Evolutionary conservation across 2,329 filamentous ascomycete genomes (phyloP).

Genomic region (Aspergillus calidoustus): DNA sequence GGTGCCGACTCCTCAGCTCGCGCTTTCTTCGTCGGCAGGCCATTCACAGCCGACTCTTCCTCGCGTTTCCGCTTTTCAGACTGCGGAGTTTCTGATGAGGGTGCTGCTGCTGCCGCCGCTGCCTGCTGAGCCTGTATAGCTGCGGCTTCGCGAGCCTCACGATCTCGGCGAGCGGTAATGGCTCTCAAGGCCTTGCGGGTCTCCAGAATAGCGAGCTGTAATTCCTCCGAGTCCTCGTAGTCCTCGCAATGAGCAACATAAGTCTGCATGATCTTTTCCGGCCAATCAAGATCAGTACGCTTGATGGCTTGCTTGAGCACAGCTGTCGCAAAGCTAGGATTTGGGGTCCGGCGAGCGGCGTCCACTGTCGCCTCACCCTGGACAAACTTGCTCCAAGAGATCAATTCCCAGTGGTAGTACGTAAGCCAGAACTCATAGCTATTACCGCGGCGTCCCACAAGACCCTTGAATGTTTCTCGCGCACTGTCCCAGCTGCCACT

Average conservation of each 20-base stretch:
- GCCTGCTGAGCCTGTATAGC: slow-evolving; percentile 31
- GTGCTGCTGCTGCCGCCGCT: slow-evolving; percentile 11
- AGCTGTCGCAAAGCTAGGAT: slow-evolving; percentile 74
- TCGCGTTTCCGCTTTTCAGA: slow-evolving; percentile 73
- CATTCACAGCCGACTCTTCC: slow-evolving; percentile 55
- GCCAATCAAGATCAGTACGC: slow-evolving; percentile 54
- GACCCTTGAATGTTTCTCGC: slow-evolving; percentile 73
- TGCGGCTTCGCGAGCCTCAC: slow-evolving; percentile 66
- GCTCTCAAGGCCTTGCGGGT: slow-evolving; percentile 70
- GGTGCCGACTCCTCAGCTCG: slow-evolving; percentile 52
- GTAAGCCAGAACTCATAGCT: slow-evolving; percentile 93
- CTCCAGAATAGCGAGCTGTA: slow-evolving; percentile 74
- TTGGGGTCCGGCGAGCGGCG: slow-evolving; percentile 61
- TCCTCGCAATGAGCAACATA: slow-evolving; percentile 72
- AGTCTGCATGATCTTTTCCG: slow-evolving; percentile 54
- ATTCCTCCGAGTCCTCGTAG: slow-evolving; percentile 77
- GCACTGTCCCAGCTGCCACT: slow-evolving; percentile 78
- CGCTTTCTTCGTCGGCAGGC: slow-evolving; percentile 69
- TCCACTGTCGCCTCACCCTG: slow-evolving; percentile 57
- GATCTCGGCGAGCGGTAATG: slow-evolving; percentile 66
- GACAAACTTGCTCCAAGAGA: slow-evolving; percentile 65
- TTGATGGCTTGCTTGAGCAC: slow-evolving; percentile 74
- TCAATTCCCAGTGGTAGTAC: slow-evolving; percentile 92
- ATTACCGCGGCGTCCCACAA: slow-evolving; percentile 71
- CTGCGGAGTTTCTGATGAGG: slow-evolving; percentile 31